These are phyloP conservation scores for Hypoxylon sp. DNA, from an alignment of 2,329 filamentous ascomycete genomes.

Conservation along the genomic window DNA sequence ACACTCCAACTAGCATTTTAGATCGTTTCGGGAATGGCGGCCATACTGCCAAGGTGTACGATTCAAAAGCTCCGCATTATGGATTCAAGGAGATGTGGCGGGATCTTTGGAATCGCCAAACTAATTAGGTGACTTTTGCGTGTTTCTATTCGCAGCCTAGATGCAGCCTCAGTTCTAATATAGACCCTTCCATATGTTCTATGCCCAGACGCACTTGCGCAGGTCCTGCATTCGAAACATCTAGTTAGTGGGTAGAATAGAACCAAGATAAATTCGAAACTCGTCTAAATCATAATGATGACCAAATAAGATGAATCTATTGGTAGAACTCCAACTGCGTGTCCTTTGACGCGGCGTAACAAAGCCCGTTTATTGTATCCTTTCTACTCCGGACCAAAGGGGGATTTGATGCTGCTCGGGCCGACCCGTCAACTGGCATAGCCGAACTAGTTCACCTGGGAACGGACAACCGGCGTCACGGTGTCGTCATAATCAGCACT, in stretches of 20 bases:
- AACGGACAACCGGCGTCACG: constrained; percentile 35
- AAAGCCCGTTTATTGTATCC: constrained; percentile 12
- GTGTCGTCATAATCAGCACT: constrained; percentile 36
- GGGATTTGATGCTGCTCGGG: constrained; percentile 32
- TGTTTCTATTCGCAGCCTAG: neutral
- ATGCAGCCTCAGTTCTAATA: neutral
- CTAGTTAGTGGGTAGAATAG: neutral
- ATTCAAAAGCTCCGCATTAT: constrained; percentile 81
- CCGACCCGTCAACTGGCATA: constrained; percentile 38
- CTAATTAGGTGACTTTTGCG: constrained; percentile 5
- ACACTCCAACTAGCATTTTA: constrained; percentile 66
- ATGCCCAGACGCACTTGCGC: neutral
- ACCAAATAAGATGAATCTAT: constrained; percentile 9
- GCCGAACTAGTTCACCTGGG: constrained; percentile 38
- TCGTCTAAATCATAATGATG: neutral
- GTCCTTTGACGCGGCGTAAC: constrained; percentile 16
- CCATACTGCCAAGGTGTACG: constrained; percentile 73
- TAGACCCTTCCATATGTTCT: neutral
- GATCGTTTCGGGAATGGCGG: constrained; percentile 68
- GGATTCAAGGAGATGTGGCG: constrained; percentile 91
- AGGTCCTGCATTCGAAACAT: neutral
- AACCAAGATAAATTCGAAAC: constrained; percentile 2
- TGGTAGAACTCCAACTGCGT: neutral
- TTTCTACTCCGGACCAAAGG: constrained; percentile 39
- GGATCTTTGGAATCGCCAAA: constrained; percentile 70